Evolutionary conservation across 2,329 filamentous ascomycete genomes (phyloP).

Genomic region (Malbranchea cinnamomea): DNA sequence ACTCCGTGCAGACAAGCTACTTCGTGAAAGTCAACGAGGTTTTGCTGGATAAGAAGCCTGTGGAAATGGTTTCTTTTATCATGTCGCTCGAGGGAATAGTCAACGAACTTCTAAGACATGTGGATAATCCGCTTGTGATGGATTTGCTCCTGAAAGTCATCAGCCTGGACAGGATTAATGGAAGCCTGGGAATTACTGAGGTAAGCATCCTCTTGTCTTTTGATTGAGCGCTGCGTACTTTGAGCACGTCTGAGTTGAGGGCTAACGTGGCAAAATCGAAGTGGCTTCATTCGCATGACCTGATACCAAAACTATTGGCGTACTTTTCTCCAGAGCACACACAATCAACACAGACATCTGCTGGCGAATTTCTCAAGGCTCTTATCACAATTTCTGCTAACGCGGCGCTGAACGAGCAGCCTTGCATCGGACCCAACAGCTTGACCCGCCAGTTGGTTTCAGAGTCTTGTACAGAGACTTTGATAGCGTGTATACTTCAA

Average conservation of each 20-base stretch:
- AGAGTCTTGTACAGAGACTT: slow-evolving; percentile 60
- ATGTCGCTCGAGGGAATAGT: slow-evolving; percentile 71
- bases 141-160: slow-evolving; percentile 94
- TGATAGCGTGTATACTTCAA: slow-evolving; percentile 83
- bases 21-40: slow-evolving; percentile 98
- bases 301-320: slow-evolving; percentile 74
- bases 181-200: slow-evolving; percentile 84
- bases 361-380: slow-evolving; percentile 93
- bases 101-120: slow-evolving; percentile 73
- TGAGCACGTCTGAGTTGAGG: neutral
- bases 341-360: slow-evolving; percentile 86
- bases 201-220: slow-evolving; percentile 34
- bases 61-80: slow-evolving; percentile 87
- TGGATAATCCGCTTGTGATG: slow-evolving; percentile 98
- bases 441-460: slow-evolving; percentile 91
- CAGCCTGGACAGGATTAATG: slow-evolving; percentile 82
- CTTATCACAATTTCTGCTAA: slow-evolving; percentile 99
- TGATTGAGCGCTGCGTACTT: slow-evolving; percentile 1
- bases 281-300: slow-evolving; percentile 83
- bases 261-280: slow-evolving; percentile 22
- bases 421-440: slow-evolving; percentile 97
- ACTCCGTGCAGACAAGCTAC: slow-evolving; percentile 88
- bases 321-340: slow-evolving; percentile 75
- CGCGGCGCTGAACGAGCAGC: slow-evolving; percentile 92
- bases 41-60: slow-evolving; percentile 94